Evolutionary conservation across 177 flowering plant species (phyloP).

Genomic region (Vitis hybrid): DNA sequence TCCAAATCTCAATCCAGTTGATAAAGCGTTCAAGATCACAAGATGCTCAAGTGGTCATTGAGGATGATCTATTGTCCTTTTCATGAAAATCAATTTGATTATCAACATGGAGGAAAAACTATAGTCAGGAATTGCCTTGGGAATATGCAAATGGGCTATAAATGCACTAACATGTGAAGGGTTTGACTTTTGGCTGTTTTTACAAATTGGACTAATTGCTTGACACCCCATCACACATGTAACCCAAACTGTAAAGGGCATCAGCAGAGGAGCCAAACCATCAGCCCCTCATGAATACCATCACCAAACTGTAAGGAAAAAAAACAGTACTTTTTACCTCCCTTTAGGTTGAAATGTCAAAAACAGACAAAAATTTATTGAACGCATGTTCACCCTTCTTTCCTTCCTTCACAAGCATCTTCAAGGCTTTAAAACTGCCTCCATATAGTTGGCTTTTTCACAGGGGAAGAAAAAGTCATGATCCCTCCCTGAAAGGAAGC

Average conservation of each 20-base stretch:
- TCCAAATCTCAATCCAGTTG: no score
- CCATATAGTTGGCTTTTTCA: no score
- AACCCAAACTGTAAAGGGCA: not conserved
- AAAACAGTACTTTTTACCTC: not conserved
- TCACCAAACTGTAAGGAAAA: slow-evolving; percentile 8
- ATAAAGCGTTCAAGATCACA: no score
- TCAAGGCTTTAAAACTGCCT: no score
- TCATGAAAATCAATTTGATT: not conserved
- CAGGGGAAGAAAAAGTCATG: not conserved
- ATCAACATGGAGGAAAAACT: slow-evolving; percentile 1
- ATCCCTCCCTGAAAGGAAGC: not conserved
- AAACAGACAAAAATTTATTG: not conserved
- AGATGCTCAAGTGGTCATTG: not conserved
- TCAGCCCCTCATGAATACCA: slow-evolving; percentile 10
- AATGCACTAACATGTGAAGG: slow-evolving; percentile 20
- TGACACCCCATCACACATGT: not conserved
- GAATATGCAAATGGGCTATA: slow-evolving; percentile 6
- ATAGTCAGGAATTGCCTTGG: slow-evolving; percentile 2
- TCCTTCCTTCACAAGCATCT: not conserved
- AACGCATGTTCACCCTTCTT: not conserved
- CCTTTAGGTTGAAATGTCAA: slow-evolving; percentile 3
- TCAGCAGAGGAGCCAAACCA: not conserved
- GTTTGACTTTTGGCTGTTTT: slow-evolving; percentile 2
- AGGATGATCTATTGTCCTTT: not conserved
- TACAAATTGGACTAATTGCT: not conserved